Percentiles rank a stretch among this genome's conserved stretches.
phyloP scores from a whole-genome alignment of 164 flowering plant genomes.

The Magnolia officinalis region DNA sequence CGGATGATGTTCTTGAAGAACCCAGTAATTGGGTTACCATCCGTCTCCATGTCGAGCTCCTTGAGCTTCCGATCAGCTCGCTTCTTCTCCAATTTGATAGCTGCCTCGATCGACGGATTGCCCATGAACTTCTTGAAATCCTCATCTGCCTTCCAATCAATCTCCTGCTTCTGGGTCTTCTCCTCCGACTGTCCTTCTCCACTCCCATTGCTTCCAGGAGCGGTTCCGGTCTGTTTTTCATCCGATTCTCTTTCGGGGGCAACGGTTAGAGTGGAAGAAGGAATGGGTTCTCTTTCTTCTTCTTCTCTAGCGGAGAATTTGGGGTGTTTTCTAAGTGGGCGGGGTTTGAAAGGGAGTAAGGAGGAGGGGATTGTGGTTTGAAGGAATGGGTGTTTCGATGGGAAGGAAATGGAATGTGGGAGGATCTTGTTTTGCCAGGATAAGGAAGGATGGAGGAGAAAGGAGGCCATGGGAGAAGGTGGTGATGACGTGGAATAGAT shows the following conservation, averaged over 20 bases:
- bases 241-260: background rate
- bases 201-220: background rate
- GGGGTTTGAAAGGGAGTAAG: background rate
- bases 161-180: slow-evolving; percentile 46
- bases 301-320: slow-evolving; percentile 5
- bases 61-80: slow-evolving; percentile 85
- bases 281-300: slow-evolving; percentile 8
- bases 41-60: slow-evolving; percentile 70
- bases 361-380: background rate
- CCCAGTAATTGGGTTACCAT: slow-evolving; percentile 48
- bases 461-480: background rate
- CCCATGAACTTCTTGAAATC: slow-evolving; percentile 99
- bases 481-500: background rate
- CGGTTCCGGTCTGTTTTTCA: background rate
- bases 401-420: background rate
- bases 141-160: slow-evolving; percentile 89
- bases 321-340: background rate
- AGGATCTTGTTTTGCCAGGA: background rate
- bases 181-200: slow-evolving; percentile 13
- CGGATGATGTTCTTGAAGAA: slow-evolving; percentile 47
- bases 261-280: slow-evolving; percentile 8
- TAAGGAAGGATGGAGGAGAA: slow-evolving; percentile 1
- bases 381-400: slow-evolving; percentile 4
- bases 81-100: slow-evolving; percentile 93
- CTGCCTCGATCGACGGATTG: slow-evolving; percentile 91